Conservation (phyloP, 371 early-diverging fungal genomes). For the Chytridium lagenaria region DNA sequence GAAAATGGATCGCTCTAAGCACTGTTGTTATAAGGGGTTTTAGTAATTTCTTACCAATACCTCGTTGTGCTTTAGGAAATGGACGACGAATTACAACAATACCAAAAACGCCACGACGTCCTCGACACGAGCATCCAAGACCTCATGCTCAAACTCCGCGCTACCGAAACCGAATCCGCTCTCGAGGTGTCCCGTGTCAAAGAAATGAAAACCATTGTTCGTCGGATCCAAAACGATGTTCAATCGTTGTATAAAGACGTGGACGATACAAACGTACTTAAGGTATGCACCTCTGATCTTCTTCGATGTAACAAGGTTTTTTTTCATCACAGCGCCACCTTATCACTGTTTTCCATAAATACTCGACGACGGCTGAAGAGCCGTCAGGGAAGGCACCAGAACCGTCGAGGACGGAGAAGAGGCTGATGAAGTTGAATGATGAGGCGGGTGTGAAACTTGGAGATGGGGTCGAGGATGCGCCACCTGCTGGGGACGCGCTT, state of each 20-base stretch:
- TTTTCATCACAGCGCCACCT: conserved; percentile 35
- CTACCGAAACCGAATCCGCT: conserved; percentile 34
- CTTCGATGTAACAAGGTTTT: no score
- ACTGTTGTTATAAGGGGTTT: no score
- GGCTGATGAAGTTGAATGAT: conserved; percentile 1
- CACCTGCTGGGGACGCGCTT: conserved; percentile 18
- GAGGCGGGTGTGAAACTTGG: neutral
- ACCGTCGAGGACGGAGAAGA: conserved; percentile 1
- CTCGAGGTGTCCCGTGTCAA: conserved; percentile 20
- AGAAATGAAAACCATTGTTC: conserved; percentile 33
- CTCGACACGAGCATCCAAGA: conserved; percentile 47
- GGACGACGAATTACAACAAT: conserved; percentile 54
- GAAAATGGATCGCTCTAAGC: no score
- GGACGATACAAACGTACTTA: conserved; percentile 22
- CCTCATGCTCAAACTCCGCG: conserved; percentile 48
- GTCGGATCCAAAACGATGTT: conserved; percentile 40
- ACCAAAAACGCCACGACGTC: conserved; percentile 48
- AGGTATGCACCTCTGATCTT: no score
- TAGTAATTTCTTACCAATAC: neutral
- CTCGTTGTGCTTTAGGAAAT: conserved; percentile 39
- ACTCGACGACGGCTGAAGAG: conserved; percentile 29
- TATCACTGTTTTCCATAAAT: conserved; percentile 32
- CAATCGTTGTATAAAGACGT: conserved; percentile 22
- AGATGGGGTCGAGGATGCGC: conserved; percentile 12
- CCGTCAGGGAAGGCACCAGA: conserved; percentile 7